phyloP scores from a whole-genome alignment of 2,329 filamentous ascomycete species.

The Colletotrichum sp. region DNA sequence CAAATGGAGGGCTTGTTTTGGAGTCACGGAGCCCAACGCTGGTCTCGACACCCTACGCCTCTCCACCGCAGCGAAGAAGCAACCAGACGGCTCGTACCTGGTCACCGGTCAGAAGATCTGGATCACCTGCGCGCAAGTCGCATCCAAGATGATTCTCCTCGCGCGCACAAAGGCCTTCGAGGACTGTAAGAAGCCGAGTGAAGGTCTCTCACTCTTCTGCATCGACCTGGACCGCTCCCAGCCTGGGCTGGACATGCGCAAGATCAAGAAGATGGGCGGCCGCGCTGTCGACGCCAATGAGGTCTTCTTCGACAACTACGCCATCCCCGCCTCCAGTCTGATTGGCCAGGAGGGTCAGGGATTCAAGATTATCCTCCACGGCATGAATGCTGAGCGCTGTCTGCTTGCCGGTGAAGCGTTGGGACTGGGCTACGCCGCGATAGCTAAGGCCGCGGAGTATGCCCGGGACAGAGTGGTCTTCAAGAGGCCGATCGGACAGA shows the following conservation, averaged over 20 bases:
- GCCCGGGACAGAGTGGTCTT: slow-evolving; percentile 71
- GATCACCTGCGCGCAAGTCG: slow-evolving; percentile 86
- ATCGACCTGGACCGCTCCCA: slow-evolving; percentile 71
- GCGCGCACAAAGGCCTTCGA: slow-evolving; percentile 76
- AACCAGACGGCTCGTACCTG: slow-evolving; percentile 62
- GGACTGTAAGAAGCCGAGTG: slow-evolving; percentile 70
- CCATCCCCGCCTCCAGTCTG: slow-evolving; percentile 65
- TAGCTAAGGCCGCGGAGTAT: slow-evolving; percentile 67
- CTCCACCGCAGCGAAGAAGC: slow-evolving; percentile 64
- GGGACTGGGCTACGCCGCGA: slow-evolving; percentile 77
- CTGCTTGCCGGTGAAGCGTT: slow-evolving; percentile 80
- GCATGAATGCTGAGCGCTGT: slow-evolving; percentile 81
- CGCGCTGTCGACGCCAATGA: slow-evolving; percentile 84
- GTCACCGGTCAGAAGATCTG: slow-evolving; percentile 86
- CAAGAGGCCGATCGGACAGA: slow-evolving; percentile 67
- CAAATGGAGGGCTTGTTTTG: slow-evolving; percentile 76
- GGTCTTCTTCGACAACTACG: slow-evolving; percentile 84
- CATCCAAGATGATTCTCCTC: slow-evolving; percentile 81
- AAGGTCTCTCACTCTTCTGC: slow-evolving; percentile 81
- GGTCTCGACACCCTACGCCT: slow-evolving; percentile 80
- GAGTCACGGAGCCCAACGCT: slow-evolving; percentile 83
- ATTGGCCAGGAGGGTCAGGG: slow-evolving; percentile 77
- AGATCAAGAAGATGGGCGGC: slow-evolving; percentile 86
- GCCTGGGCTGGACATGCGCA: slow-evolving; percentile 68
- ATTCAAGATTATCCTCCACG: slow-evolving; percentile 79